Base-by-base conservation (phyloP, 2,329 filamentous ascomycete species). In the Esteya vermicola region DNA sequence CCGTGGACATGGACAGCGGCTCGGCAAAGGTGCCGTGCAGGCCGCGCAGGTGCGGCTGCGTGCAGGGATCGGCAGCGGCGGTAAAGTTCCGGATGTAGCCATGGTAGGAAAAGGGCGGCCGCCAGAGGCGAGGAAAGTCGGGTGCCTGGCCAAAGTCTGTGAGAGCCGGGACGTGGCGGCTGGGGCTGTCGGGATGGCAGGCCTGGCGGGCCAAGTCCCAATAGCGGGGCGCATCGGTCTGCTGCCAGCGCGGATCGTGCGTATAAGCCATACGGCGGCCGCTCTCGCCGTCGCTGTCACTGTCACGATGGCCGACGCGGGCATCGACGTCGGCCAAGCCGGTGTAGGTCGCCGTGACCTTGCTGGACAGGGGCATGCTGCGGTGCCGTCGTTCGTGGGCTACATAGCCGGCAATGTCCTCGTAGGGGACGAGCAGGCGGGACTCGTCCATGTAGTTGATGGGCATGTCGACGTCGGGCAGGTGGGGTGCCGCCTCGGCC, bases 381-480 rank as follows among this genome's bases (percentile, higher is more conserved):
- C 70, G 62, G 33, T 50, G 60, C 26, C 55, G 53, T 41, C 57
- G 55, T 50, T 75, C 75, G 35, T 61, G 57, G 8, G 55, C 56
- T 9, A 78, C 60, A 36, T 72, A 57, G 20, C 58, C 57, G 20
- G 68, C 60, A 41, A 80, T 65, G 13, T 68, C 60, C 40, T 78
- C 65, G 57, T 66, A 74, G 9, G 72, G 65, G 4, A 76, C 71
- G 23, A 79, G 57, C n/a, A 81, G 54, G 19, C 76, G 64, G 22
- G 75, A 67, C 52, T 81, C 73, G 52, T 80, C 75, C 57, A 77
- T 64, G 39, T 67, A 63, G 51, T 81, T 80, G 58, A 80, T 72
- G 10, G 75, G 69, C 60, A 80, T 77, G 51, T 80, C 75, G 52
- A 81, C 69, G 45, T 81, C 75, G 5, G 75, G 76, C 19, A 81